Conservation (phyloP, 83 land plant genomes). For the Diphasiastrum complanatum region DNA sequence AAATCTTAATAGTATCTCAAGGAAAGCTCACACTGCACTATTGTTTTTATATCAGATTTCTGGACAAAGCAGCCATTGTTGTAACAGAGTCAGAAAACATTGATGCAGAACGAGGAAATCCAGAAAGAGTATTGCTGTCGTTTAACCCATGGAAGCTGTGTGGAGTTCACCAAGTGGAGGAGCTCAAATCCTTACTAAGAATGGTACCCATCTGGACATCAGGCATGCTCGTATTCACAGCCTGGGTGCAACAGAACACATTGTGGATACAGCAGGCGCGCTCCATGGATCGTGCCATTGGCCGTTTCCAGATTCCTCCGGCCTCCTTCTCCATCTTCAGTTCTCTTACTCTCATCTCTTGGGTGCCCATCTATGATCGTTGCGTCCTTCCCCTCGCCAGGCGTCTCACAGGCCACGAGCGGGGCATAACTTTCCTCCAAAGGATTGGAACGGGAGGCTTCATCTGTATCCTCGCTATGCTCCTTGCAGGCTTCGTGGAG, state of each 20-base stretch:
- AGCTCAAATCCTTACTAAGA: constrained; percentile 32
- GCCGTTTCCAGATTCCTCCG: constrained; percentile 17
- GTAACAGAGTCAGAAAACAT: constrained; percentile 17
- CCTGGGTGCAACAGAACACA: constrained; percentile 24
- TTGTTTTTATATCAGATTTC: too few species aligned
- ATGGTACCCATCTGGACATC: constrained; percentile 33
- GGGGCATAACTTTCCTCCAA: constrained; percentile 48
- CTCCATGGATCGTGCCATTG: constrained; percentile 25
- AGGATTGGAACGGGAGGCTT: constrained; percentile 46
- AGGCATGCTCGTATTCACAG: constrained; percentile 20
- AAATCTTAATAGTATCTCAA: too few species aligned
- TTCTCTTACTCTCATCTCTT: constrained; percentile 23
- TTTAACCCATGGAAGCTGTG: constrained; percentile 40
- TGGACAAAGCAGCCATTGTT: constrained; percentile 43
- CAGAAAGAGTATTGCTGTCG: too few species aligned
- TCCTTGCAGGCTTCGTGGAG: constrained; percentile 47
- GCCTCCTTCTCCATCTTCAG: constrained; percentile 18
- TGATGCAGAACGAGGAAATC: constrained; percentile 7
- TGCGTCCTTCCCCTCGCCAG: constrained; percentile 33
- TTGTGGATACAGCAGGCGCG: constrained; percentile 31
- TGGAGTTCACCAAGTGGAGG: constrained; percentile 35
- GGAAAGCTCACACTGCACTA: too few species aligned
- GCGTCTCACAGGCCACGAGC: constrained; percentile 30
- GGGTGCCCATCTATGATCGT: constrained; percentile 44
- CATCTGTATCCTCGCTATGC: constrained; percentile 30